Base-by-base conservation (phyloP, 768 basidiomycete genomes). In the Panaeolus cyanescens region DNA sequence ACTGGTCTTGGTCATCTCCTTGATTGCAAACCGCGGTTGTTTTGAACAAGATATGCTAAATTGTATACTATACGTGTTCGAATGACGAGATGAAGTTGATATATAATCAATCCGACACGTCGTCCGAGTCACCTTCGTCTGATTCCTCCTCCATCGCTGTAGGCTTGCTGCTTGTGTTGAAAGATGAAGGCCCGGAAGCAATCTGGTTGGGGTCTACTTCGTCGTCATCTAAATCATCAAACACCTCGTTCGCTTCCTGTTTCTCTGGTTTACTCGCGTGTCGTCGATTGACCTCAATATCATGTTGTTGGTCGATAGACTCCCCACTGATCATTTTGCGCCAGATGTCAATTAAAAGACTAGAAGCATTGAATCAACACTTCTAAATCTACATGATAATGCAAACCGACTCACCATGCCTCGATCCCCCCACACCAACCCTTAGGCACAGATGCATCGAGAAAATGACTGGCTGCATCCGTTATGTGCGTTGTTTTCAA, bases 1-100 rank as follows among this genome's bases (percentile, higher is more conserved):
- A 90, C 66, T 85, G 82, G 80, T 90, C 88, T n/a, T 93, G 91
- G 91, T 78, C 85, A 28, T 89, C 85, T 42, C 87, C 88, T 36
- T 65, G 53, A 59, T 17, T 12, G 13, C 4, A 19, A 25, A 3
- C 10, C 13, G 32, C 42, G 32, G 15, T 45, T 4, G 4, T n/a
- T 45, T 58, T 58, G 56, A 25, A 22, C n/a, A 36, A 34, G 13
- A n/a, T 6, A 15, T 7, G 15, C 37, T 39, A 42, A 25, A 40
- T 10, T 22, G 36, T 28, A 8, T 10, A 17, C 20, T 25, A n/a
- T n/a, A n/a, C n/a, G n/a, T n/a, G n/a, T n/a, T n/a, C n/a, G n/a
- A n/a, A n/a, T n/a, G n/a, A n/a, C n/a, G n/a, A n/a, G n/a, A n/a
- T n/a, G n/a, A n/a, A n/a, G n/a, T n/a, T n/a, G n/a, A n/a, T n/a